Base-by-base conservation (phyloP, 2,329 filamentous ascomycete genomes). In the Colletotrichum kahawae region DNA sequence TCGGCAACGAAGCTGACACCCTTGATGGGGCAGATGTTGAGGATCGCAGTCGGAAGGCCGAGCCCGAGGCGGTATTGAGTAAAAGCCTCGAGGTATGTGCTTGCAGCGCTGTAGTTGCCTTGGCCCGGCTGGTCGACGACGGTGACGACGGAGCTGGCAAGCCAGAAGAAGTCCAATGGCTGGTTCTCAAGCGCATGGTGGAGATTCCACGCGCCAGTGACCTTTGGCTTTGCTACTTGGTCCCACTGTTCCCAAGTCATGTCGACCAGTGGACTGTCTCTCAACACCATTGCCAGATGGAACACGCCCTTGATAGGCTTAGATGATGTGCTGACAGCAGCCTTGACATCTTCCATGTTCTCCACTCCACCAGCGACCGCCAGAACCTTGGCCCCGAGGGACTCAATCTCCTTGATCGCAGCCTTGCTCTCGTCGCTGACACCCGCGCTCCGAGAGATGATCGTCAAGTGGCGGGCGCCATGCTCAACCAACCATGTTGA, bases 21-120 rank as follows among this genome's bases (percentile, higher is more conserved):
- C 2, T 81, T 79, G 6, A 88, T 79, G 3, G 78, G 75, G 5
- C 84, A 82, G 18, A 89, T 80, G 72, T 88, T 79, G 3, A 89
- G 81, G 10, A 79, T 76, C 0, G 83, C 81, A 2, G 82, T 86
- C 0, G 85, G 80, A 6, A 87, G 79, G 2, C 85, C 85, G 1
- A 78, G 77, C 0, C 67, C 63, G 3, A 78, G 73, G 14, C 86
- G 82, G 66, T 84, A 84, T n/a, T 82, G 81, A 3, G 80, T 82
- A 31, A 88, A 82, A 7, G 82, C 78, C 38, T 87, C 83, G 24
- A 86, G 77, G 78, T 83, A 88, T 8, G 81, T 81, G 78, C 86
- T 88, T 21, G 82, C 84, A 1, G 83, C 82, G 7, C 82, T 78
- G 75, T 88, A 85, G 76, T 84, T 87, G 59, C 81, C 80, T 74